A percentile compares a stretch with the other conserved stretches of the same genome.
phyloP scores from a whole-genome alignment of 2,329 filamentous ascomycete genomes.

The Sarocladium brachiariae region DNA sequence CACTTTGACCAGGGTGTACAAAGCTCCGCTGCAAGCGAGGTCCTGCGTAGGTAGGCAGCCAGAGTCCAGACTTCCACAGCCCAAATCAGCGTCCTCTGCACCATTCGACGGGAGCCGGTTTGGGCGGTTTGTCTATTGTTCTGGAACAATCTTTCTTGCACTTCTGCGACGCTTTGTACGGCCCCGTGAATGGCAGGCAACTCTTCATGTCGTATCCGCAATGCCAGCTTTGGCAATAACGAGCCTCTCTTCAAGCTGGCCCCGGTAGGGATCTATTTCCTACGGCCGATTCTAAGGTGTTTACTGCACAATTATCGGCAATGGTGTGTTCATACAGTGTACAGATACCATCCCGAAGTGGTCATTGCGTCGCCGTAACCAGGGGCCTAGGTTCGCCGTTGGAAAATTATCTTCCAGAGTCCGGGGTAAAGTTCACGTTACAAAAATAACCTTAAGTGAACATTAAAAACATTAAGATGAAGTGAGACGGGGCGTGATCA shows the following conservation, averaged over 20 bases:
- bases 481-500: neutral
- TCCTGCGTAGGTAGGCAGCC: too few species aligned
- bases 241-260: too few species aligned
- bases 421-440: slow-evolving; percentile 4
- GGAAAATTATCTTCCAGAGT: neutral
- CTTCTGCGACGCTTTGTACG: neutral
- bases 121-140: neutral
- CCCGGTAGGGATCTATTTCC: too few species aligned
- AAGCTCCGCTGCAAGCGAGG: too few species aligned
- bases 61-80: too few species aligned
- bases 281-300: too few species aligned
- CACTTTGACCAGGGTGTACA: neutral
- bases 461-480: too few species aligned
- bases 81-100: too few species aligned
- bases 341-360: too few species aligned
- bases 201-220: neutral
- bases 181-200: neutral
- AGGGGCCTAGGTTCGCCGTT: neutral
- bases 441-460: neutral
- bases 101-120: too few species aligned
- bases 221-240: neutral
- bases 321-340: slow-evolving; percentile 1
- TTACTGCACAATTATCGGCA: too few species aligned
- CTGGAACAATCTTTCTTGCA: neutral
- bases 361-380: too few species aligned